Evolutionary conservation across 2,329 filamentous ascomycete genomes (phyloP), one percentile per base, ranked within the genome.

Genomic region (Beauveria varroae): DNA sequence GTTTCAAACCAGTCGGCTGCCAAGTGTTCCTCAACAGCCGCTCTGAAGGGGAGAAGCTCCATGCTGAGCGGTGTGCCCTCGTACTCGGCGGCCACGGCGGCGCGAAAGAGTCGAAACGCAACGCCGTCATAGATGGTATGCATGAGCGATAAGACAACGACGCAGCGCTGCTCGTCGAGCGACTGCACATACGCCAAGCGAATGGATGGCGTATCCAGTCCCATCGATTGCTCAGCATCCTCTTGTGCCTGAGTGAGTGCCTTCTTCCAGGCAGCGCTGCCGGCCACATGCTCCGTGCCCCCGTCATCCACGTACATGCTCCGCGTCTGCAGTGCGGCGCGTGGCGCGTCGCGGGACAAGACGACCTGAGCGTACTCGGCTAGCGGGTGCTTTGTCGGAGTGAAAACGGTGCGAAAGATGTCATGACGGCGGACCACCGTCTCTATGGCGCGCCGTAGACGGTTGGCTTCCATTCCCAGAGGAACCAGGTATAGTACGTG

Each of bases 121-220:
- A 54, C 46, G 37, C 60, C 60, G 47, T 62, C 60, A 47, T 62
- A 62, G 55, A 73, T 67, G 64, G 70, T 73, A 57, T 73, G 73
- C 62, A 73, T 73, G 64, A 73, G 68, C 22, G 71, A 66, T 0
- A 73, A 57, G 2, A 72, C 70, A 64, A 70, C 69, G 1, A 67
- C 46, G 24, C 54, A 62, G 26, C 34, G 54, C 26, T 24, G 24
- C 37, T 47, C 24, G 18, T 44, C 44, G 6, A 24, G 34, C 3
- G 60, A 58, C 46, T 44, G 56, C n/a, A 62, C 60, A 20, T 40
- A 62, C 30, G 60, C 4, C n/a, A 58, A 24, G n/a, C 37, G 20
- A 44, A 62, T 58, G 26, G 24, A 24, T 9, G 60, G 60, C 37
- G 44, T 30, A 26, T 62, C 60, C 10, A 62, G 28, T 14, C 22